Evolutionary conservation across 768 basidiomycete species (phyloP).

Genomic region (Clitopilus passeckerianus): DNA sequence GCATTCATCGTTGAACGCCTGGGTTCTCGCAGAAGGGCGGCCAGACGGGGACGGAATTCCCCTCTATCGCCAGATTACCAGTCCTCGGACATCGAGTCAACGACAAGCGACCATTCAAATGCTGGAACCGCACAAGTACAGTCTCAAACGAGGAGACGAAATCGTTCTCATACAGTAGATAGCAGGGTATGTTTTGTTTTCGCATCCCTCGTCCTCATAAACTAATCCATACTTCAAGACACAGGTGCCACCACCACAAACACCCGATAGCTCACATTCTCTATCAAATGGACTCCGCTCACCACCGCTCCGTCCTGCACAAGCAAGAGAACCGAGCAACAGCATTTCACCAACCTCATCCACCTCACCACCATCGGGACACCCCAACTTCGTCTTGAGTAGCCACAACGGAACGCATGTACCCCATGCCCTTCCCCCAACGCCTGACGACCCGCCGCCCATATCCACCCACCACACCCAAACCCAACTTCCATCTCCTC

Average conservation of each 20-base stretch:
- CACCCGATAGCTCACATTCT: background rate
- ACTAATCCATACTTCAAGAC: background rate
- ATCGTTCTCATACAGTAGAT: conserved; percentile 4
- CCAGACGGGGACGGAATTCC: background rate
- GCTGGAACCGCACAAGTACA: background rate
- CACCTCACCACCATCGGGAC: background rate
- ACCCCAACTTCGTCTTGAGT: background rate
- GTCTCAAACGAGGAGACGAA: conserved; percentile 3
- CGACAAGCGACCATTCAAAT: background rate
- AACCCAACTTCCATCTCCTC: background rate
- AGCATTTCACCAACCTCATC: background rate
- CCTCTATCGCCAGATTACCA: conserved; percentile 2
- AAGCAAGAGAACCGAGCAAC: conserved; percentile 3
- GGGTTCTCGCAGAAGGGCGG: background rate
- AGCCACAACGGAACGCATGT: background rate
- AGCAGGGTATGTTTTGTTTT: conserved; percentile 7
- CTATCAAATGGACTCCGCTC: conserved; percentile 3
- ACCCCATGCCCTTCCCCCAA: background rate
- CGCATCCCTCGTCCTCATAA: background rate
- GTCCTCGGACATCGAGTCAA: background rate
- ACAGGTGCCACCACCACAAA: background rate
- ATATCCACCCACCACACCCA: background rate
- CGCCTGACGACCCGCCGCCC: background rate
- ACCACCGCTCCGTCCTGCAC: conserved; percentile 5
- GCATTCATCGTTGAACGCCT: conserved; percentile 11